phyloP scores from a whole-genome alignment of 495 filamentous ascomycete genomes.

The Penicillium samsonianum region DNA sequence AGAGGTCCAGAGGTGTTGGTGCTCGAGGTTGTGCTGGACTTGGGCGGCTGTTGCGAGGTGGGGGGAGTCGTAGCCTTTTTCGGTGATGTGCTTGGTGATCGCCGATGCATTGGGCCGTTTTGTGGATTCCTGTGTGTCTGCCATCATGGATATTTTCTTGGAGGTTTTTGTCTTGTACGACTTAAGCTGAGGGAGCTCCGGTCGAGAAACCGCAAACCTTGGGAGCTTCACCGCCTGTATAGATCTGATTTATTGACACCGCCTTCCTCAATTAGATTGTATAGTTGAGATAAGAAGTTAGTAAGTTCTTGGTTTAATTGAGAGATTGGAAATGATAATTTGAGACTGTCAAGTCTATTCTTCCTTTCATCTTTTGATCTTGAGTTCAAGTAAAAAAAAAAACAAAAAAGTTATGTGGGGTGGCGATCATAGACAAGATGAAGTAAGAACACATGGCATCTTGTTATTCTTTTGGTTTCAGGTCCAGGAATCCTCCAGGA shows the following conservation, averaged over 20 bases:
- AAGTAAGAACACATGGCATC: conserved; percentile 48
- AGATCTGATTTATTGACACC: conserved; percentile 10
- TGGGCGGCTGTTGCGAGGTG: conserved; percentile 59
- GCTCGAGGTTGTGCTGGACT: conserved; percentile 76
- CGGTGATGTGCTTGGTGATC: conserved; percentile 36
- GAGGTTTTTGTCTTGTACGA: background rate
- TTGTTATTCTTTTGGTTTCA: conserved; percentile 23
- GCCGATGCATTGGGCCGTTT: conserved; percentile 29
- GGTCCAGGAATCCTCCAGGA: background rate
- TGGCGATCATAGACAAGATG: conserved; percentile 29
- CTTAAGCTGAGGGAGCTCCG: background rate
- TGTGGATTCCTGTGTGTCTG: conserved; percentile 5
- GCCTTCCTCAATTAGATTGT: conserved; percentile 16
- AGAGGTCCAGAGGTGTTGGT: conserved; percentile 84
- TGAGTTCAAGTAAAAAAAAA: conserved; percentile 15
- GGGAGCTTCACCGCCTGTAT: conserved; percentile 23
- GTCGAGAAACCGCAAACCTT: conserved; percentile 1
- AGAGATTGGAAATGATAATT: background rate
- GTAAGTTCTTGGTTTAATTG: background rate
- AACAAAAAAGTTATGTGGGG: conserved; percentile 16
- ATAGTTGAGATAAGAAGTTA: background rate
- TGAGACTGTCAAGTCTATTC: background rate
- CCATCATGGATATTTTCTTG: conserved; percentile 15
- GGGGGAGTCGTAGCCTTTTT: conserved; percentile 29
- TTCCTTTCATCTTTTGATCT: background rate